Base-by-base conservation (phyloP, 495 filamentous ascomycete species). In the Neurospora sp. region DNA sequence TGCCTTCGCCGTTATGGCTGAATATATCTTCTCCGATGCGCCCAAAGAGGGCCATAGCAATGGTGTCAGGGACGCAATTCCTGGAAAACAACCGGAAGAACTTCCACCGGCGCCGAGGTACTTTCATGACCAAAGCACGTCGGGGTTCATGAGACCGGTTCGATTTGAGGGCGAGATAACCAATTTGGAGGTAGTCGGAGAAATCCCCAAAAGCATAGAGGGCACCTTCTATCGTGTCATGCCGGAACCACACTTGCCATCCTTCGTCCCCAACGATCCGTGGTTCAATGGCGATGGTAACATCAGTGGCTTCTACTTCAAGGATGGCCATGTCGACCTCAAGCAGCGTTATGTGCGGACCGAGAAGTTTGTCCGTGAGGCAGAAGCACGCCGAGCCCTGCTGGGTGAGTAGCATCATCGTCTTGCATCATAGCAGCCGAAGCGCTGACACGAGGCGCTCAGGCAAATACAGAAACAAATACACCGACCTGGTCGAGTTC, bases 401-500 rank as follows among this genome's bases (percentile, higher is more conserved):
- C 79, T 86, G 69, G 84, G 54, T 62, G 54, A 62, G 54, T 31
- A 62, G 24, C 13, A 62, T 28, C 13, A 8, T 13, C 13, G 24
- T 62, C 24, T 62, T 31, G 24, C 54, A 31, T 54, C 45, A 54
- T 24, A 13, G 45, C 1, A 54, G 21, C 21, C 24, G 45, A 54
- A 39, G 38, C 38, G 38, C 38, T 54, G 45, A 54, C 45, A 31
- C 54, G 54, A 31, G 24, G 31, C 54, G 54, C 24, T 7, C 17
- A 62, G 54, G 85, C 19, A 83, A 83, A 71, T 88, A 87, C 75
- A 79, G 86, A 40, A 88, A 88, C 72, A 80, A 79, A 34, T 87
- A 81, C 76, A 87, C 86, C 21, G 85, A 88, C 76, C 79, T 79
- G 54, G 82, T 82, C 74, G 81, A 81, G 43, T 82, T 85, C 13